Conservation (phyloP, 2,329 filamentous ascomycete species). For the Penicillium hordei region DNA sequence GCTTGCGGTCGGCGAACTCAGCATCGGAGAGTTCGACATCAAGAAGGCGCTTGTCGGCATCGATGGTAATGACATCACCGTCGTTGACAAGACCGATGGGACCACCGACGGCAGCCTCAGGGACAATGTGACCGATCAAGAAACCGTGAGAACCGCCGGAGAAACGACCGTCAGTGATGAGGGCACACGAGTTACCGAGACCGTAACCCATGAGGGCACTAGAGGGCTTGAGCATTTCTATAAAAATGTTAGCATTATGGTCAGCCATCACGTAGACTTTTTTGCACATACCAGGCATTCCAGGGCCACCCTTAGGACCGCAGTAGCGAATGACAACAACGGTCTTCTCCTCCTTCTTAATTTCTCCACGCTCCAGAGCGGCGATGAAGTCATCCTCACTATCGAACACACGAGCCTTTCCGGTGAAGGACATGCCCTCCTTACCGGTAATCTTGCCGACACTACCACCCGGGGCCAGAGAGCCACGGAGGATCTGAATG, state of each 20-base stretch:
- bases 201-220: conserved; percentile 73
- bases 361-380: conserved; percentile 65
- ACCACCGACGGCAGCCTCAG: conserved; percentile 83
- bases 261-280: not conserved
- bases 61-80: conserved; percentile 81
- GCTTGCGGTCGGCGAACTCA: conserved; percentile 60
- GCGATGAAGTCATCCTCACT: conserved; percentile 67
- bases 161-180: conserved; percentile 81
- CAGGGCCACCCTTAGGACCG: conserved; percentile 70
- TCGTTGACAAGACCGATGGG: conserved; percentile 79
- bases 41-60: conserved; percentile 69
- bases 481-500: conserved; percentile 70
- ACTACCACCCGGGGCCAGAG: conserved; percentile 66
- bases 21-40: conserved; percentile 66
- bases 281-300: conserved; percentile 55
- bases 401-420: conserved; percentile 70
- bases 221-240: conserved; percentile 70
- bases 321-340: conserved; percentile 75
- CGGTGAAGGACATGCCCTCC: conserved; percentile 66
- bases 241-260: conserved; percentile 56
- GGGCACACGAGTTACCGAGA: conserved; percentile 66
- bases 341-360: conserved; percentile 74
- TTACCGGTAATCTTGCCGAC: conserved; percentile 78
- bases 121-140: conserved; percentile 87
- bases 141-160: conserved; percentile 84